Conservation (phyloP, 176 grass and related monocot species). For the Oryza officinalis region DNA sequence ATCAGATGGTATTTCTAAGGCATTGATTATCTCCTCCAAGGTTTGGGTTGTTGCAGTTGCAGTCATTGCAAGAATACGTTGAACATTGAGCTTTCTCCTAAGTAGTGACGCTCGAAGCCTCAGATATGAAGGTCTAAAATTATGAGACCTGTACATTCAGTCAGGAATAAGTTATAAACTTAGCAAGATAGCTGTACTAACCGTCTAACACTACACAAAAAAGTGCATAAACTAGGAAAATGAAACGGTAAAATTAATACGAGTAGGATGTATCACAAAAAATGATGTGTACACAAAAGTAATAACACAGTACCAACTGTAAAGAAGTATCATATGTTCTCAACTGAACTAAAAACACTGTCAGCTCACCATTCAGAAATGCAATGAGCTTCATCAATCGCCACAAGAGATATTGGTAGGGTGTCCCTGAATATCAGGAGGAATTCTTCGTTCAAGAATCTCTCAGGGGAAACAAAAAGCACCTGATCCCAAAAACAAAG, state of each 20-base stretch:
- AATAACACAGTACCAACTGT: neutral
- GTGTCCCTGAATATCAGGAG: slow-evolving; percentile 63
- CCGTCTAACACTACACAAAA: neutral
- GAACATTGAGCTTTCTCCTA: slow-evolving; percentile 67
- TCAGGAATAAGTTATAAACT: slow-evolving; percentile 23
- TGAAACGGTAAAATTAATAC: neutral
- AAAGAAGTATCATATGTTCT: slow-evolving; percentile 16
- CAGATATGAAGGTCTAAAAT: slow-evolving; percentile 97
- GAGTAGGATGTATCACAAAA: neutral
- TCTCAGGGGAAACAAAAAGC: slow-evolving; percentile 98
- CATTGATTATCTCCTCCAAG: slow-evolving; percentile 70
- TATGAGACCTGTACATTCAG: slow-evolving; percentile 82
- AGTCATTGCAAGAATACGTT: slow-evolving; percentile 98
- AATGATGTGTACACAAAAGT: neutral
- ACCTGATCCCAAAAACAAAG: slow-evolving; percentile 59
- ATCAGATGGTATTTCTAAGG: slow-evolving; percentile 75
- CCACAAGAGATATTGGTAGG: slow-evolving; percentile 82
- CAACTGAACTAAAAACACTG: slow-evolving; percentile 14
- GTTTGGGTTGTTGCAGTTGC: slow-evolving; percentile 88
- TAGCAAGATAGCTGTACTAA: slow-evolving; percentile 20
- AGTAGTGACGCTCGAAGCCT: slow-evolving; percentile 84
- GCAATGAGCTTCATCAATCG: slow-evolving; percentile 98
- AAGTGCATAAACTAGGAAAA: slow-evolving; percentile 25
- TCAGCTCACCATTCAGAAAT: slow-evolving; percentile 98
- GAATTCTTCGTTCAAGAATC: slow-evolving; percentile 92